phyloP scores from a whole-genome alignment of 345 rosid genomes.

The Syzygium grande region DNA sequence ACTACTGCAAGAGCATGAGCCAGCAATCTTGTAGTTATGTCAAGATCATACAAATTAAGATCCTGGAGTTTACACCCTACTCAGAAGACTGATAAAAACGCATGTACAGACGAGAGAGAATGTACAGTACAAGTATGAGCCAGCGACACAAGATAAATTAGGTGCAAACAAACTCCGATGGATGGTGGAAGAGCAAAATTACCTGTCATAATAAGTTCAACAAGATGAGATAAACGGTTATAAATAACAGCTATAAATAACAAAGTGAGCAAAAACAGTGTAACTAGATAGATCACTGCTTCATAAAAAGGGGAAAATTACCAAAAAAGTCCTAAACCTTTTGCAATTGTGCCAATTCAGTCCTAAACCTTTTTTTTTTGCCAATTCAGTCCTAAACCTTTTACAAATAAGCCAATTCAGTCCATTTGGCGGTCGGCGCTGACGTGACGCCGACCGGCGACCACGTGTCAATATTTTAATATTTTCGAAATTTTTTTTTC shows the following conservation, averaged over 20 bases:
- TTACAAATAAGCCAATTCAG: no score
- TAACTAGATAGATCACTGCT: not conserved
- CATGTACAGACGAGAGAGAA: not conserved
- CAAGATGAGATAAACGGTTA: not conserved
- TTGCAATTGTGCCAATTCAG: no score
- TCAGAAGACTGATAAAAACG: not conserved
- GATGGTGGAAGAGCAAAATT: not conserved
- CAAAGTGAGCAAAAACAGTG: not conserved
- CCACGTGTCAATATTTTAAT: no score
- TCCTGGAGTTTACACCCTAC: not conserved
- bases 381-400: no score
- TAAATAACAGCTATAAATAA: not conserved
- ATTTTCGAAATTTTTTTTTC: no score
- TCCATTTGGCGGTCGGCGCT: no score
- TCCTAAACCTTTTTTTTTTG: no score
- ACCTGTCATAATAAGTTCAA: not conserved
- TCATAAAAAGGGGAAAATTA: not conserved
- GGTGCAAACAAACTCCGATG: not conserved
- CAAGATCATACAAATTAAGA: not conserved
- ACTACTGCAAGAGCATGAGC: not conserved
- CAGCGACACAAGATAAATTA: not conserved
- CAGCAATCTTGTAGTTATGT: not conserved
- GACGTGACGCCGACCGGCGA: no score
- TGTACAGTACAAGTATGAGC: not conserved
- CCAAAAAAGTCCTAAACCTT: no score